These are phyloP conservation scores for Zelonia costaricensis DNA, from an alignment of 208 protist genomes.

Conservation along the genomic window DNA sequence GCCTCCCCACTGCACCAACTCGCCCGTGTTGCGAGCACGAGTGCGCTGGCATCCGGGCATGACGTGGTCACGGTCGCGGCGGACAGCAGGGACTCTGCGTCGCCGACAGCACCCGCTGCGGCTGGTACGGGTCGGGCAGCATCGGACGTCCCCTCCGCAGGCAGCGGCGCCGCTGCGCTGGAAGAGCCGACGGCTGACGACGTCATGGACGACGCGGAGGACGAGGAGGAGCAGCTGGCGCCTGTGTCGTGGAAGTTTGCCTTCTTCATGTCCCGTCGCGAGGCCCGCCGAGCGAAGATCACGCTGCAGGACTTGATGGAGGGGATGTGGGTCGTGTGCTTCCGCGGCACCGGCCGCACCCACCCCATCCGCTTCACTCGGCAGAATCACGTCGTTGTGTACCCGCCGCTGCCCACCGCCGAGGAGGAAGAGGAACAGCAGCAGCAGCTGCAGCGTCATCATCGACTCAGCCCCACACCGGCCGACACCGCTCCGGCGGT, in stretches of 20 bases:
- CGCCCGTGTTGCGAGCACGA: constrained; percentile 18
- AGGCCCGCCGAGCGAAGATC: constrained; percentile 42
- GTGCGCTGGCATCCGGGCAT: constrained; percentile 1
- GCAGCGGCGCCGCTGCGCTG: not conserved
- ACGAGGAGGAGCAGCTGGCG: constrained; percentile 32
- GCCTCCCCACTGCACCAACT: constrained; percentile 29
- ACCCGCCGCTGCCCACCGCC: constrained; percentile 25
- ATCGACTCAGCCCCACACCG: not conserved
- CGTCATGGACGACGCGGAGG: constrained; percentile 9
- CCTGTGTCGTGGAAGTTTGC: constrained; percentile 91
- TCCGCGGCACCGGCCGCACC: constrained; percentile 52
- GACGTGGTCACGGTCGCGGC: not conserved
- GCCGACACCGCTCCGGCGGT: not conserved
- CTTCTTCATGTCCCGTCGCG: constrained; percentile 81
- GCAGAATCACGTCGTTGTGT: constrained; percentile 40
- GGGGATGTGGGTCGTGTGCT: constrained; percentile 61
- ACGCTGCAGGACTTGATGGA: constrained; percentile 64
- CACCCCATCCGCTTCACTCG: constrained; percentile 51
- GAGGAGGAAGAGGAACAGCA: constrained; percentile 17
- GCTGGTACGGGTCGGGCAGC: no score
- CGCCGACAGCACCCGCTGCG: not conserved
- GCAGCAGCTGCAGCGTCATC: not conserved
- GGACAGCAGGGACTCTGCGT: not conserved
- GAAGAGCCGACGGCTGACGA: constrained; percentile 17
- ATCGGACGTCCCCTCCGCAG: no score